Evolutionary conservation across 1,284 basidiomycete species (phyloP).

Genomic region (Ustilago cynodontis): DNA sequence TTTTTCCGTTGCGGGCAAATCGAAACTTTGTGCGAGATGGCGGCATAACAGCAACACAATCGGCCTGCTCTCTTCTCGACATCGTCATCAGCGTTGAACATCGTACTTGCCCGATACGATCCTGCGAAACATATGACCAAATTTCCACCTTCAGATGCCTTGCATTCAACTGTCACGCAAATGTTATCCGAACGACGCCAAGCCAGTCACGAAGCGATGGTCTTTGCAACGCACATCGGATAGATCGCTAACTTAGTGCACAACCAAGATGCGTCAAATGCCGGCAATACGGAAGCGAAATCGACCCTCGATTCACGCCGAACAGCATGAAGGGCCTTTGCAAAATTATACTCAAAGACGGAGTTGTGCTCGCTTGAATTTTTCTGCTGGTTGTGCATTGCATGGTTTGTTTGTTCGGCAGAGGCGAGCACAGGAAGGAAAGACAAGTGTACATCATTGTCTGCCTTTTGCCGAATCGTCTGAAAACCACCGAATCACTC

Average conservation of each 20-base stretch:
- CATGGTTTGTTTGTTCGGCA: slow-evolving; percentile 11
- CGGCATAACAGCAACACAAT: not conserved
- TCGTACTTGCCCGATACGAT: not conserved
- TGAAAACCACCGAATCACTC: not conserved
- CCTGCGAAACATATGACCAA: not conserved
- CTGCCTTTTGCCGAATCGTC: not conserved
- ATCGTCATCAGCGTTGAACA: not conserved
- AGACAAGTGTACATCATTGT: not conserved
- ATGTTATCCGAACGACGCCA: not conserved
- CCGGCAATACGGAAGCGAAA: not conserved
- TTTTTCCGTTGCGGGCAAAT: not conserved
- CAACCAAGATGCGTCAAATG: not conserved
- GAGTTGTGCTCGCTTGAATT: slow-evolving; percentile 1
- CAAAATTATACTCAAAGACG: not conserved
- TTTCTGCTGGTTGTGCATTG: not conserved
- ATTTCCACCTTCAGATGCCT: not conserved
- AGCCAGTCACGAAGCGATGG: not conserved
- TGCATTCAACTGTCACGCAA: not conserved
- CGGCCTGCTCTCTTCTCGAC: not conserved
- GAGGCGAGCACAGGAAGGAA: not conserved
- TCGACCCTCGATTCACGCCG: not conserved
- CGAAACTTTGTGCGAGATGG: not conserved
- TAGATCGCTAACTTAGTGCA: not conserved
- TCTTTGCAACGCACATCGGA: not conserved
- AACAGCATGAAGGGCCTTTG: not conserved